Conservation (phyloP, 75 land plant genomes). For the Gnetum montanum region DNA sequence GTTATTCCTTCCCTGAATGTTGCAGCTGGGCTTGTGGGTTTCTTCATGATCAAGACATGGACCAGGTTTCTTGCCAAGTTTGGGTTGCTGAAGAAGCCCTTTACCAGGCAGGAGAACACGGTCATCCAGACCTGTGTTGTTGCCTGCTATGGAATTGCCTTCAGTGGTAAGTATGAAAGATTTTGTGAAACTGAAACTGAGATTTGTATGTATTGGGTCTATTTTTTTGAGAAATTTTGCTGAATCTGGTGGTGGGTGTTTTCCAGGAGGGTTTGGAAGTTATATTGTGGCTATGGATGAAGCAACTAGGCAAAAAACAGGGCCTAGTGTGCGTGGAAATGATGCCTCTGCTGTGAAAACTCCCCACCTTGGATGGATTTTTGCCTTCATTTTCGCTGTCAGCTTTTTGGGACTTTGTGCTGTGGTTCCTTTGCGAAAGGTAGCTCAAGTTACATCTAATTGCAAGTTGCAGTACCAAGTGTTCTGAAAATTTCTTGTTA, state of each 20-base stretch:
- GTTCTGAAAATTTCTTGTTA: too few relatives aligned
- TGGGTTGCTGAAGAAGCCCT: constrained; percentile 19
- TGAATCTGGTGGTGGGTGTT: too few relatives aligned
- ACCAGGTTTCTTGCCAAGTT: constrained; percentile 24
- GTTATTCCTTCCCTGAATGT: constrained; percentile 54
- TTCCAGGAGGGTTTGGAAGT: constrained; percentile 35
- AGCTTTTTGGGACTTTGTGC: constrained; percentile 23
- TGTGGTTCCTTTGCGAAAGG: constrained; percentile 28
- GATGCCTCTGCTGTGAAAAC: constrained; percentile 13
- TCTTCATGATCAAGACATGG: constrained; percentile 39
- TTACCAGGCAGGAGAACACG: constrained; percentile 60
- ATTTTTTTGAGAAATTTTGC: too few relatives aligned
- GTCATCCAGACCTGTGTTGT: constrained; percentile 60
- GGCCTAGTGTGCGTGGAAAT: neutral
- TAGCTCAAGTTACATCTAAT: too few relatives aligned
- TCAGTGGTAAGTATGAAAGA: constrained; percentile 25
- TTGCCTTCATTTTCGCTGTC: constrained; percentile 15
- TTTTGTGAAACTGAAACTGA: neutral
- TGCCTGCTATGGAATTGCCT: constrained; percentile 40
- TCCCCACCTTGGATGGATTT: constrained; percentile 18
- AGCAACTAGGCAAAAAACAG: constrained; percentile 8
- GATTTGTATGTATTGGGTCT: neutral
- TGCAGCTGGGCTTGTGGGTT: constrained; percentile 46
- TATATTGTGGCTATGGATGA: constrained; percentile 28
- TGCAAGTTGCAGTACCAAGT: too few relatives aligned